Base-by-base conservation (phyloP, 768 basidiomycete genomes). In the Boletus patriciae region DNA sequence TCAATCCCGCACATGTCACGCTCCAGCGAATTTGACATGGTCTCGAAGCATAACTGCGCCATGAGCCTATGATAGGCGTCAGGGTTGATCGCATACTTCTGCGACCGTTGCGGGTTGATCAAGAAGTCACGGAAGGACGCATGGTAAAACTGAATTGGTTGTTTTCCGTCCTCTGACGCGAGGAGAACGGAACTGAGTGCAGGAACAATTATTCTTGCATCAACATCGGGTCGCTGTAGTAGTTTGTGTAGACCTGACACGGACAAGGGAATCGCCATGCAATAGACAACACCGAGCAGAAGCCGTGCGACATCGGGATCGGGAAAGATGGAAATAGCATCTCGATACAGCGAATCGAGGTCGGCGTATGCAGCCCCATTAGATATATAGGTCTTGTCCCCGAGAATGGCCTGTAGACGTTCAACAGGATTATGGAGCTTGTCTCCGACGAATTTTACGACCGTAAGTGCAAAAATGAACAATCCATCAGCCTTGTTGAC, bases 401-500 rank as follows among this genome's bases (percentile, higher is more conserved):
- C 61, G 4, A 60, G 29, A 23, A 62, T 58, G 18, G 41, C 57
- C 31, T 66, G 56, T 3, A 66, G 47, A 19, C 64, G 61, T 11
- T 46, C 21, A 9, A 46, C 23, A 2, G 64, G 64, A 46, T 59
- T 45, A 25, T 60, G 64, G 13, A 58, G 58, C 34, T 40, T 54
- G 27, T 53, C 58, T 29, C 62, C 63, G 0, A 68, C 55, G n/a
- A 67, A 72, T 34, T 67, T 68, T 46, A 66, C 58, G 19, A 71
- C 66, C 0, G 69, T 71, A 8, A 64, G 55, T 1, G 69, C 70
- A 31, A 70, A 70, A 7, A 71, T 65, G 41, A 73, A 73, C 23
- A 71, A 47, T 18, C 70, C 67, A 1, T 50, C 63, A 7, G 69
- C 54, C 29, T 62, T 63, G 19, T 36, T 54, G 18, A 71, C 64